A percentile compares a stretch with the other conserved stretches of the same genome.
These are phyloP conservation scores for Amaranthus hypochondriacus DNA, from an alignment of 148 eudicot genomes.

Conservation along the genomic window DNA sequence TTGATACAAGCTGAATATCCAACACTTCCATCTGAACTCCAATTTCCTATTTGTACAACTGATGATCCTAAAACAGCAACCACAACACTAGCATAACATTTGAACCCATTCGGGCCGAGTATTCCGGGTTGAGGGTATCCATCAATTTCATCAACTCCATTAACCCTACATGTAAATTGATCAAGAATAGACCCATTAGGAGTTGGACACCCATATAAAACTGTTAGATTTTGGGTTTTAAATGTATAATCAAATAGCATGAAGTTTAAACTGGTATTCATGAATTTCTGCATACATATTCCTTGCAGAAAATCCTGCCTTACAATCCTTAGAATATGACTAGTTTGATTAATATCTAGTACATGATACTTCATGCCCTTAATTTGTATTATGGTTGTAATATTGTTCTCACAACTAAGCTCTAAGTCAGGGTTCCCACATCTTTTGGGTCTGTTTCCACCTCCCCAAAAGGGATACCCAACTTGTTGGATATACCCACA, in stretches of 20 bases:
- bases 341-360: neutral
- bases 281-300: conserved; percentile 24
- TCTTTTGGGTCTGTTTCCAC: conserved; percentile 15
- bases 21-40: conserved; percentile 24
- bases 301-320: conserved; percentile 33
- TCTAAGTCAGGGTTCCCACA: conserved; percentile 26
- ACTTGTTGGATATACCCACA: conserved; percentile 22
- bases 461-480: conserved; percentile 39
- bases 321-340: conserved; percentile 17
- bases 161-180: conserved; percentile 24
- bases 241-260: conserved; percentile 22
- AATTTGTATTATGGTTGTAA: conserved; percentile 7
- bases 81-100: conserved; percentile 24
- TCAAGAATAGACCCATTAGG: neutral
- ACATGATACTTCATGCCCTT: conserved; percentile 19
- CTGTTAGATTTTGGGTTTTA: conserved; percentile 28
- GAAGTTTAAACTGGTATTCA: conserved; percentile 30
- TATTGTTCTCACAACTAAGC: conserved; percentile 19
- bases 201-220: conserved; percentile 35
- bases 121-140: conserved; percentile 10
- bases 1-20: conserved; percentile 10
- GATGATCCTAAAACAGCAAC: conserved; percentile 28
- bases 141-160: conserved; percentile 7
- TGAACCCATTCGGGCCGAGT: conserved; percentile 9
- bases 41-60: conserved; percentile 6